A percentile compares a stretch with the other conserved stretches of the same genome.
These are phyloP conservation scores for Russula emetica DNA, from an alignment of 768 basidiomycete species.

Conservation along the genomic window DNA sequence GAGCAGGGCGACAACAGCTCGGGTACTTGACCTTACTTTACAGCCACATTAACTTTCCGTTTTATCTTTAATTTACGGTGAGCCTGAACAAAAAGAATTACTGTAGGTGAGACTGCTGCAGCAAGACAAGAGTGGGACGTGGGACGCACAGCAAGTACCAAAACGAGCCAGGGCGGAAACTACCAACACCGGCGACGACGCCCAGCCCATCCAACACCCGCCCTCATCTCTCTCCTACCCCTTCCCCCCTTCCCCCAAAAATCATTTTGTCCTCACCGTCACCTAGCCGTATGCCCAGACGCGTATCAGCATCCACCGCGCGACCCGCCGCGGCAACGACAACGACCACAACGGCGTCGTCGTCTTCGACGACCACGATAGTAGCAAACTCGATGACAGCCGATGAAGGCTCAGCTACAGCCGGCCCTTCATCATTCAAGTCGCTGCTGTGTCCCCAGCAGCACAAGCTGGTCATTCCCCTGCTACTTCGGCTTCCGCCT, in stretches of 20 bases:
- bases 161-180: conserved; percentile 21
- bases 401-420: neutral
- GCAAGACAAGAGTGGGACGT: conserved; percentile 1
- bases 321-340: conserved; percentile 2
- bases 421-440: neutral
- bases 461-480: conserved; percentile 17
- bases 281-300: conserved; percentile 22
- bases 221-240: neutral
- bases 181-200: conserved; percentile 21
- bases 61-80: neutral
- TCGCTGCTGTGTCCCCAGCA: neutral
- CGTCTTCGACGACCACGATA: neutral
- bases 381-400: neutral
- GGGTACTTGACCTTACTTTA: conserved; percentile 5
- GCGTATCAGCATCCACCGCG: conserved; percentile 15
- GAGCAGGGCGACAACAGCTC: neutral
- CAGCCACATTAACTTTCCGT: neutral
- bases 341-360: neutral
- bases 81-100: neutral
- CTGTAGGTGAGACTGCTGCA: neutral
- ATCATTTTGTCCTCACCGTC: neutral
- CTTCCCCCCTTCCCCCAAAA: neutral
- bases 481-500: neutral
- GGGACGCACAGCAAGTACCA: conserved; percentile 18
- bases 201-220: neutral